Base-by-base conservation (phyloP, 2,329 filamentous ascomycete species). In the Periconia sp. region DNA sequence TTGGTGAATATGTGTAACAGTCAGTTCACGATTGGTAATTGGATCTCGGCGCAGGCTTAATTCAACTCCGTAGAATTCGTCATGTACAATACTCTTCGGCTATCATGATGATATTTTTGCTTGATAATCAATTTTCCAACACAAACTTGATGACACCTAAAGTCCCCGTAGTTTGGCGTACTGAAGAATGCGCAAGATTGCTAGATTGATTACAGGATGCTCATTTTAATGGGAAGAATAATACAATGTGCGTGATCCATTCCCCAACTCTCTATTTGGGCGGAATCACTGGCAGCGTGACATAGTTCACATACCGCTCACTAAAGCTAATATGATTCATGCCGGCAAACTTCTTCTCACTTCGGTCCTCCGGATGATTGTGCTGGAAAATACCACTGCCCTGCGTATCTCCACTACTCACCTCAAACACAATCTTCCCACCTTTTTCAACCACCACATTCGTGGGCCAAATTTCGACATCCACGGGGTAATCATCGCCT, bases 401-500 rank as follows among this genome's bases (percentile, higher is more conserved):
- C 56, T 86, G 83, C 0, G 84, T 86, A 68, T 87, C 84, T 1
- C 69, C 70, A 51, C 66, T 68, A 44, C 76, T 69, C 2, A 86
- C 74, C 66, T 86, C 83, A 41, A 87, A 78, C 2, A 85, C 76
- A 15, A 86, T 60, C 60, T 73, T 78, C 0, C 77, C 80, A 0
- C 83, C 83, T 55, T 77, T 76, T 56, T 77, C 78, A 1, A 79
- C 72, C 0, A 86, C 72, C 0, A 87, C 82, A 55, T 85, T 85
- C 0, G 85, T 87, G 0, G 85, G 84, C 85, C 85, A 88, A 0
- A 88, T 66, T 65, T 88, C 85, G 0, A 88, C 74, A 56, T 88
- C 85, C 0, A 87, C 82, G 0, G 66, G 70, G 60, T 88, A 88
- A 0, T 85, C 74, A 50, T 84, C 80, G 0, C 80, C 81, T 0